A percentile compares a stretch with the other conserved stretches of the same genome.
These are phyloP conservation scores for Penicillium aurantiogriseum DNA, from an alignment of 2,329 filamentous ascomycete species.

Conservation along the genomic window DNA sequence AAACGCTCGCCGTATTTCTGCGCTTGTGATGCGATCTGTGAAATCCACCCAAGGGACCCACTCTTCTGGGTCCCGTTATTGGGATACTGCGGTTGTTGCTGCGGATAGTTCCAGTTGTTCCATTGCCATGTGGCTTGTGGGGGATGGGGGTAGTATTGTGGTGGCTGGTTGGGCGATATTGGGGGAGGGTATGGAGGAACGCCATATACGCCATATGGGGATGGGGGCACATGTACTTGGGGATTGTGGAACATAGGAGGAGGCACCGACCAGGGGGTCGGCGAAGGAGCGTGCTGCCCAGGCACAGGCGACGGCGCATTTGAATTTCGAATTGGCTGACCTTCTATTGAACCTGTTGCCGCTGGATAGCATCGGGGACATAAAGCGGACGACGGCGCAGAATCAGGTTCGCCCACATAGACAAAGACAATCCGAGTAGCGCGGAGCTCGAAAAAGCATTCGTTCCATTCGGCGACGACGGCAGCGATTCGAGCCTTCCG, in stretches of 20 bases:
- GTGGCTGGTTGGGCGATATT: slow-evolving; percentile 18
- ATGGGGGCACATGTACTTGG: slow-evolving; percentile 6
- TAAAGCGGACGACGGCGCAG: slow-evolving; percentile 36
- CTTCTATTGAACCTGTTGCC: slow-evolving; percentile 27
- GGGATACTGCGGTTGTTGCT: slow-evolving; percentile 23
- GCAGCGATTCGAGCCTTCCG: slow-evolving; percentile 39
- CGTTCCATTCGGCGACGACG: slow-evolving; percentile 46
- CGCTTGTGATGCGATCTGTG: slow-evolving; percentile 37
- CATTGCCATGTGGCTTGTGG: slow-evolving; percentile 31
- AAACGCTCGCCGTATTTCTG: slow-evolving; percentile 43
- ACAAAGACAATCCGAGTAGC: slow-evolving; percentile 34
- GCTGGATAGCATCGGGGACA: slow-evolving; percentile 44
- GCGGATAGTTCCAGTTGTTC: slow-evolving; percentile 26
- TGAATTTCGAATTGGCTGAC: slow-evolving; percentile 4
- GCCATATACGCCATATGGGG: slow-evolving; percentile 18
- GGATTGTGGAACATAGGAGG: slow-evolving; percentile 14
- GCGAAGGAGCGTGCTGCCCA: slow-evolving; percentile 14
- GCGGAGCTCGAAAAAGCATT: slow-evolving; percentile 42
- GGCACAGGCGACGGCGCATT: slow-evolving; percentile 12
- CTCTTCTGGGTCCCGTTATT: slow-evolving; percentile 25
- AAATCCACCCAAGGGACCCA: slow-evolving; percentile 35
- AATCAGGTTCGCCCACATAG: slow-evolving; percentile 36
- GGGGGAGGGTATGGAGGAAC: slow-evolving; percentile 21
- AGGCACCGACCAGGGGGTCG: slow-evolving; percentile 16
- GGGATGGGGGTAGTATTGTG: slow-evolving; percentile 26